phyloP scores from a whole-genome alignment of 2,329 filamentous ascomycete genomes.

The Fusarium sp. region DNA sequence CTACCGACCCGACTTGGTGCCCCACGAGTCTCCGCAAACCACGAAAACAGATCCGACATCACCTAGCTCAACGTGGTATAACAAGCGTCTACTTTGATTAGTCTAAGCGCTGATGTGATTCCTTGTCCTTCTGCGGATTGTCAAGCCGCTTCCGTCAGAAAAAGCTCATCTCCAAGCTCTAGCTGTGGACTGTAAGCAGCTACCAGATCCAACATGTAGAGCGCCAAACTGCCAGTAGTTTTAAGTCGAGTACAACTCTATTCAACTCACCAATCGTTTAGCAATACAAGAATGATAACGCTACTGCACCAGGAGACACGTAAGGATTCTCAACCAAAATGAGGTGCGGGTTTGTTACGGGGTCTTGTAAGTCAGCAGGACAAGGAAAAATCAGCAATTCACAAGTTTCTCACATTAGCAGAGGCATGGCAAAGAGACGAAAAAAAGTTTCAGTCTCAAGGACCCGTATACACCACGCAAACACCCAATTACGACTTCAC shows the following conservation, averaged over 20 bases:
- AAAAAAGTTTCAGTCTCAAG: slow-evolving; percentile 11
- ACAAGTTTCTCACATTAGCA: slow-evolving; percentile 13
- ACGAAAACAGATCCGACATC: slow-evolving; percentile 20
- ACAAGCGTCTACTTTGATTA: slow-evolving; percentile 13
- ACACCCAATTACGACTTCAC: slow-evolving; percentile 27
- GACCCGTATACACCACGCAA: slow-evolving; percentile 7
- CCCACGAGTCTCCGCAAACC: slow-evolving; percentile 20
- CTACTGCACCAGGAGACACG: slow-evolving; percentile 1
- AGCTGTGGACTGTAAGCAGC: background rate
- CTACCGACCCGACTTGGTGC: slow-evolving; percentile 1
- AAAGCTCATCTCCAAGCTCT: slow-evolving; percentile 5
- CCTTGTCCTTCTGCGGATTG: slow-evolving; percentile 5
- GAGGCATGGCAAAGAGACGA: slow-evolving; percentile 3
- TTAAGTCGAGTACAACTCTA: background rate
- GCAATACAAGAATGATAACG: background rate
- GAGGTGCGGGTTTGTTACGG: slow-evolving; percentile 8
- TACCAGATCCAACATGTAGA: background rate
- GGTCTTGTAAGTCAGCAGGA: slow-evolving; percentile 7
- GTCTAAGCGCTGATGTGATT: slow-evolving; percentile 11
- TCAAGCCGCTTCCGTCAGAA: slow-evolving; percentile 13
- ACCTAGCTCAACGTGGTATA: slow-evolving; percentile 28
- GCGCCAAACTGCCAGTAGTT: background rate
- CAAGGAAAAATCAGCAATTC: slow-evolving; percentile 16
- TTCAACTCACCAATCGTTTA: background rate
- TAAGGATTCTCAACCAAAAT: slow-evolving; percentile 20